Conservation (phyloP, 73 alveolate species). For the Paramecium sexaurelia region DNA sequence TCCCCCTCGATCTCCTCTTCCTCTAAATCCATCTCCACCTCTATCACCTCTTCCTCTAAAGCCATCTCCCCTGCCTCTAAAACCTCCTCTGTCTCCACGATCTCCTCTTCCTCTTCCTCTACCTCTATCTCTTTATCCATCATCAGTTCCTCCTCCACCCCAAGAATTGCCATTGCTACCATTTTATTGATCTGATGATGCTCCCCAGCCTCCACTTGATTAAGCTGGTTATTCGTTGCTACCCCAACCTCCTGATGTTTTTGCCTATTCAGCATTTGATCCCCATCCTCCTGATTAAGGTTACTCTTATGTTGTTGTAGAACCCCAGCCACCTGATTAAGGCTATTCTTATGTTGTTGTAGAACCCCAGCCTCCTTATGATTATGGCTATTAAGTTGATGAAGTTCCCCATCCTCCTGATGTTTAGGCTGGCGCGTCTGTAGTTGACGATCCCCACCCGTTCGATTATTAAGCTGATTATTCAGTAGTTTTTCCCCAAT, state of each 20-base stretch:
- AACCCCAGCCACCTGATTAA: not conserved
- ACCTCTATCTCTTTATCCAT: not conserved
- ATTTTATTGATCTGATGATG: not conserved
- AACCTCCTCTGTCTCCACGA: not conserved
- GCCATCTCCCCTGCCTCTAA: constrained; percentile 21
- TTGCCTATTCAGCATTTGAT: not conserved
- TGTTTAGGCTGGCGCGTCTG: not conserved
- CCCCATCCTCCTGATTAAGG: constrained; percentile 16
- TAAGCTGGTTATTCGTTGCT: not conserved
- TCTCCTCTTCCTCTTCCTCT: not conserved
- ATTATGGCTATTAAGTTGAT: not conserved
- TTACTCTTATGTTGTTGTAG: not conserved
- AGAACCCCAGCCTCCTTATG: not conserved
- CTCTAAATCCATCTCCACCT: not conserved
- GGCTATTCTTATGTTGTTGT: constrained; percentile 13
- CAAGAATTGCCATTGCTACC: not conserved
- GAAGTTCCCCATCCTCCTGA: not conserved
- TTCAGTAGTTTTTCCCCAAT: not conserved
- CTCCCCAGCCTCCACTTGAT: constrained; percentile 40
- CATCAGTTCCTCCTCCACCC: constrained; percentile 27
- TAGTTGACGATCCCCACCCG: not conserved
- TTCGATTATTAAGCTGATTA: not conserved
- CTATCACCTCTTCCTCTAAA: constrained; percentile 40
- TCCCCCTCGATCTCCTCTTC: not conserved
- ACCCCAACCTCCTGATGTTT: not conserved